Evolutionary conservation across 2,329 filamentous ascomycete species (phyloP), one percentile per base, ranked within the genome.

Genomic region (Cercospora janseana): DNA sequence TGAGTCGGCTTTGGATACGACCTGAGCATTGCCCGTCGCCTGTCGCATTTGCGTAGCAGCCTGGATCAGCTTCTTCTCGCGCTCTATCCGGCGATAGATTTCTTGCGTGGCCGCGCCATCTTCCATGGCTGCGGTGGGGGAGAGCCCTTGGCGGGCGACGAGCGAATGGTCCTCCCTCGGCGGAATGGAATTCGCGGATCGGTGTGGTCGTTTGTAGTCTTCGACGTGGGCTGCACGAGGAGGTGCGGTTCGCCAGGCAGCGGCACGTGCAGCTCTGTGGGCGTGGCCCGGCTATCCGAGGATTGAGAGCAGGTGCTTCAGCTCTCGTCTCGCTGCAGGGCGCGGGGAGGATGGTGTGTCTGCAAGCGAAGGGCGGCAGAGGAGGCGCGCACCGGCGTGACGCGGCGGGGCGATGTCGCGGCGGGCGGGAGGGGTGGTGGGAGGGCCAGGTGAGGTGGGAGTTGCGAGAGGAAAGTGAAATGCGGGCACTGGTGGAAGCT

Each of bases 71-170:
- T 86, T 87, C 79, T 91, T 92, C 75, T 98, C 93, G 70, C 92
- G 85, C 78, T 96, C 89, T 72, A 98, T 97, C 86, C 98, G 97
- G 77, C 85, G 87, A 75, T 87, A 83, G 75, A 98, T 90, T 71
- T 89, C 87, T 73, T 83, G 83, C 72, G 83, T 79, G 59, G 81
- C 77, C 61, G 82, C 78, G 66, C 84, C 79, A 69, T 80, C 75
- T 67, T 75, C 76, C 75, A 82, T 83, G 67, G 60, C 75, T 70
- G 69, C 67, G 63, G 63, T 55, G 37, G 42, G 49, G 28, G 21
- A 41, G n/a, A 46, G 49, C 52, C 47, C 49, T 27, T 46, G 45
- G 29, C 47, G 50, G 54, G 57, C 51, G 52, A 43, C n/a, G 24
- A 31, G 47, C 44, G 51, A 16, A 42, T 20, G 27, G 32, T 40